phyloP scores from a whole-genome alignment of 2,329 filamentous ascomycete genomes.

The Basipetospora sp. region DNA sequence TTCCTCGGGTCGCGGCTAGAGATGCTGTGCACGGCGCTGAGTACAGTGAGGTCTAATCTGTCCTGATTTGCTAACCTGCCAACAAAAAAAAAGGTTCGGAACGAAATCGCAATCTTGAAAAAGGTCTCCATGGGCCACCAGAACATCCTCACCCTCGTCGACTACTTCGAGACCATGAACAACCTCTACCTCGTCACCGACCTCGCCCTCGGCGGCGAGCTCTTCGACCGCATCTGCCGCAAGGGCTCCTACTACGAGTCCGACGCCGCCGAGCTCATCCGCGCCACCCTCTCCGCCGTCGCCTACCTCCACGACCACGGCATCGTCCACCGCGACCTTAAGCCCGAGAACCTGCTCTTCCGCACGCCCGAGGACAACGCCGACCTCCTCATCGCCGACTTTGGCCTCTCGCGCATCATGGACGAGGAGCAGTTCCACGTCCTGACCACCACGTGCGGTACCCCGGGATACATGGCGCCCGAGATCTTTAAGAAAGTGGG shows the following conservation, averaged over 20 bases:
- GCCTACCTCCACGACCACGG: slow-evolving; percentile 97
- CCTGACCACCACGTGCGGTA: slow-evolving; percentile 91
- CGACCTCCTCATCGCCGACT: slow-evolving; percentile 91
- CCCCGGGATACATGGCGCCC: slow-evolving; percentile 96
- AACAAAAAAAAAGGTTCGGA: no score
- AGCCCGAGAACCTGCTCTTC: slow-evolving; percentile 94
- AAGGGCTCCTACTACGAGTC: slow-evolving; percentile 98
- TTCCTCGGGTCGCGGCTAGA: no score
- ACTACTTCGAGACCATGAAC: slow-evolving; percentile 99
- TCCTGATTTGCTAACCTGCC: no score
- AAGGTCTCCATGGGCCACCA: slow-evolving; percentile 98
- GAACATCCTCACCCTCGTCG: slow-evolving; percentile 92
- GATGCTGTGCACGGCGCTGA: no score
- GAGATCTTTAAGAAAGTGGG: slow-evolving; percentile 99
- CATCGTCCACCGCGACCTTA: slow-evolving; percentile 94
- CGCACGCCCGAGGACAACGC: slow-evolving; percentile 95
- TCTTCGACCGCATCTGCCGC: slow-evolving; percentile 95
- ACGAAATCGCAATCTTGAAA: slow-evolving; percentile 95
- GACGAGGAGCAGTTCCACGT: slow-evolving; percentile 98
- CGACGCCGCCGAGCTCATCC: slow-evolving; percentile 87
- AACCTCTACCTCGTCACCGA: slow-evolving; percentile 97
- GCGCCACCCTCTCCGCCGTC: slow-evolving; percentile 88
- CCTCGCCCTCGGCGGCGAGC: slow-evolving; percentile 84
- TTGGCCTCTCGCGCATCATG: slow-evolving; percentile 92
- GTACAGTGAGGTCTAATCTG: no score